phyloP scores from a whole-genome alignment of 1,284 basidiomycete genomes.

The Cutaneotrichosporon sp. region DNA sequence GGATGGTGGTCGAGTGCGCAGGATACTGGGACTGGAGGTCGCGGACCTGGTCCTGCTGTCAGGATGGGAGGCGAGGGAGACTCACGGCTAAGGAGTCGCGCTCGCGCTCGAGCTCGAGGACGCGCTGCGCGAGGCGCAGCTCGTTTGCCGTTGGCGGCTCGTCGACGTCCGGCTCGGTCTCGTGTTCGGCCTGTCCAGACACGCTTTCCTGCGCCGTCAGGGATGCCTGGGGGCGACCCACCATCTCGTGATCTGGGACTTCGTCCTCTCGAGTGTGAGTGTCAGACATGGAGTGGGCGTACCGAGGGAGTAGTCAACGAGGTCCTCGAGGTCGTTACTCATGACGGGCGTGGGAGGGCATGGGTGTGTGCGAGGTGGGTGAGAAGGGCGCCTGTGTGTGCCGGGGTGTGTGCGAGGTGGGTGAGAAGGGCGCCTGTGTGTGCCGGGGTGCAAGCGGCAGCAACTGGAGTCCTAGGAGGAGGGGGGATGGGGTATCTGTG shows the following conservation, averaged over 20 bases:
- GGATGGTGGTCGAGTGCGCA: conserved; percentile 24
- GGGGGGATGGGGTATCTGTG: no score
- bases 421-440: no score
- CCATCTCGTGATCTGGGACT: conserved; percentile 24
- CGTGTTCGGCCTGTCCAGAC: conserved; percentile 12
- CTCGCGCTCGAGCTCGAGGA: conserved; percentile 41
- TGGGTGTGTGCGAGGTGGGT: not conserved
- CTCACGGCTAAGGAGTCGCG: conserved; percentile 36
- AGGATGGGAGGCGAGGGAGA: not conserved
- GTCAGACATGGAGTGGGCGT: conserved; percentile 1
- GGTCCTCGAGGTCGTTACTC: conserved; percentile 21
- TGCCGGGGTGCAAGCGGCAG: no score
- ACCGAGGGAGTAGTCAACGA: conserved; percentile 20
- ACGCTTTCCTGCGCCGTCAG: conserved; percentile 15
- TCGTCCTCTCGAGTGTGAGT: conserved; percentile 15
- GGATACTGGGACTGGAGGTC: conserved; percentile 23
- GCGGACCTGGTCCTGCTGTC: conserved; percentile 19
- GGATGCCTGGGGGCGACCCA: not conserved
- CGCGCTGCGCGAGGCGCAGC: conserved; percentile 31
- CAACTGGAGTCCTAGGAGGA: no score
- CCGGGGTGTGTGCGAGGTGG: not conserved
- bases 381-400: no score
- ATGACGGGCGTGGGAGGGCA: conserved; percentile 3
- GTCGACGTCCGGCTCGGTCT: conserved; percentile 8
- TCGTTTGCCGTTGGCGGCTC: conserved; percentile 33